Evolutionary conservation across 73 alveolate species (phyloP).

Genomic region (Paramecium sonneborni): DNA sequence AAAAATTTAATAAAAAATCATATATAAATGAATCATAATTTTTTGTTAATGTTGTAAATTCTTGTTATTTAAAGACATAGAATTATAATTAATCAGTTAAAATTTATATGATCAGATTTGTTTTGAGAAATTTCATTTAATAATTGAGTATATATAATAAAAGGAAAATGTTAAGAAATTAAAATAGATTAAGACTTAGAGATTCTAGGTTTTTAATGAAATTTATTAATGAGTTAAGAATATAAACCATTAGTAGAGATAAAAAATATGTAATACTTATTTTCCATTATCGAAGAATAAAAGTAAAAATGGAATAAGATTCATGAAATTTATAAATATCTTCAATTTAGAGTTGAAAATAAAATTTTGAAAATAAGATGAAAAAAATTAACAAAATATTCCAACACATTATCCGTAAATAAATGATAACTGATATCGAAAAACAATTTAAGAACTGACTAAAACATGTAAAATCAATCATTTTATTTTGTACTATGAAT

Average conservation of each 20-base stretch:
- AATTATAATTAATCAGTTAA: constrained; percentile 42
- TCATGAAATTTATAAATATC: constrained; percentile 47
- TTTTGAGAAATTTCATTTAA: no score
- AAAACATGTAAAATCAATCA: neutral
- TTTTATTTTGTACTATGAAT: neutral
- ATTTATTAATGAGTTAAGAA: constrained; percentile 51
- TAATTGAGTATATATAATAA: constrained; percentile 21
- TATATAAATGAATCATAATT: constrained; percentile 26
- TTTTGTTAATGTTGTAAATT: constrained; percentile 56
- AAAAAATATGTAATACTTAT: neutral
- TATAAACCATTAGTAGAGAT: constrained; percentile 50
- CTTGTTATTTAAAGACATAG: constrained; percentile 48
- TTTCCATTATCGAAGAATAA: constrained; percentile 59
- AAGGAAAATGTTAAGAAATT: neutral
- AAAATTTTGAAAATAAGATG: no score
- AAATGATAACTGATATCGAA: constrained; percentile 59
- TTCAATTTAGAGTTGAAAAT: neutral
- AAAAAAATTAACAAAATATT: no score
- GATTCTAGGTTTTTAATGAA: constrained; percentile 65
- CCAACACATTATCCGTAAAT: constrained; percentile 1
- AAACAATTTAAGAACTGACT: constrained; percentile 10
- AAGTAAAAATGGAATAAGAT: constrained; percentile 52
- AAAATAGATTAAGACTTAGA: constrained; percentile 38
- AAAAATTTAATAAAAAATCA: no score
- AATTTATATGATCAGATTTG: no score